Evolutionary conservation across 1,284 basidiomycete species (phyloP).

Genomic region (Apiotrichum akiyoshidainum): DNA sequence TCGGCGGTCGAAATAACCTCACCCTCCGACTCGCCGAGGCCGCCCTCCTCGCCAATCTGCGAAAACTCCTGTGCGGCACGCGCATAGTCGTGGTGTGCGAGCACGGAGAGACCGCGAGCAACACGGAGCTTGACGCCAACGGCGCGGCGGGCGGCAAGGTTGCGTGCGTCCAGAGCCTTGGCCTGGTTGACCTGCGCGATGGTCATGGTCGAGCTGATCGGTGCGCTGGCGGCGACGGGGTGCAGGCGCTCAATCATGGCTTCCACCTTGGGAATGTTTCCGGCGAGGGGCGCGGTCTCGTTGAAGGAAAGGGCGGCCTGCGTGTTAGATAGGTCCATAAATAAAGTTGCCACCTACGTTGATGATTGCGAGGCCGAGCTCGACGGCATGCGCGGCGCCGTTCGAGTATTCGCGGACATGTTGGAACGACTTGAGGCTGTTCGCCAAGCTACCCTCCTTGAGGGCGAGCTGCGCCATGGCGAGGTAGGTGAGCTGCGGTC

Average conservation of each 20-base stretch:
- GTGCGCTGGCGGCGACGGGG: conserved; percentile 18
- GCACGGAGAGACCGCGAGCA: conserved; percentile 30
- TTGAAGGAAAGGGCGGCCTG: conserved; percentile 40
- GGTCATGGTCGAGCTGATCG: conserved; percentile 29
- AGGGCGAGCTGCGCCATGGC: conserved; percentile 38
- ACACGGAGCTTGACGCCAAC: conserved; percentile 36
- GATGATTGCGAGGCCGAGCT: conserved; percentile 39
- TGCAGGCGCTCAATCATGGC: conserved; percentile 38
- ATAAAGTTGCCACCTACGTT: conserved; percentile 15
- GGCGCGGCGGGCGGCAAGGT: conserved; percentile 18
- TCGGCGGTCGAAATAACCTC: conserved; percentile 38
- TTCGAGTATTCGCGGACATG: conserved; percentile 37
- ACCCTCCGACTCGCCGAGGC: conserved; percentile 43
- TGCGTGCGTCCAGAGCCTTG: conserved; percentile 27
- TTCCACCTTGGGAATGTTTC: conserved; percentile 42
- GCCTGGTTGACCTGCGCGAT: conserved; percentile 34
- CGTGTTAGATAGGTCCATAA: neutral
- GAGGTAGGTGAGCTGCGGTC: conserved; percentile 42
- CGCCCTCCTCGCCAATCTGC: conserved; percentile 37
- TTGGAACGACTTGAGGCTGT: conserved; percentile 32
- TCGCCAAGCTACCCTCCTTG: conserved; percentile 29
- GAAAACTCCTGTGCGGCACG: conserved; percentile 32
- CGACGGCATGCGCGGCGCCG: conserved; percentile 39
- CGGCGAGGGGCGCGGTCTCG: conserved; percentile 26
- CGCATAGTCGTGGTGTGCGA: conserved; percentile 27